phyloP scores from a whole-genome alignment of 2,329 filamentous ascomycete genomes.

The Macrophomina tecta region DNA sequence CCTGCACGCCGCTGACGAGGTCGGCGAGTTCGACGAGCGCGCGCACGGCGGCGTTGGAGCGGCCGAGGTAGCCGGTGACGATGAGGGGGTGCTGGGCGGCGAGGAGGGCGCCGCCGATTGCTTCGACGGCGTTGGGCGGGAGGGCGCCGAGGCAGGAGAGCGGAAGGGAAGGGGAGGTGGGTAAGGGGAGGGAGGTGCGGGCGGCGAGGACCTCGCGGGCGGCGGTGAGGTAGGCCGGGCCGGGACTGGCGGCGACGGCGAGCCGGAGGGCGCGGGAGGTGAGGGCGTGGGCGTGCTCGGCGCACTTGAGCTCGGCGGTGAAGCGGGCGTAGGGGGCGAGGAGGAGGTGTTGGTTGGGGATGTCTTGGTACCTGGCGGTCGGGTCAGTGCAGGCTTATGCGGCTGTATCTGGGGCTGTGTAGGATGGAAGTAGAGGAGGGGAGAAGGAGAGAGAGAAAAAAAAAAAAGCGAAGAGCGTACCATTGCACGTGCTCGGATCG shows the following conservation, averaged over 20 bases:
- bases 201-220: constrained; percentile 33
- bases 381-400: background rate
- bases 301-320: constrained; percentile 73
- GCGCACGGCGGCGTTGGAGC: constrained; percentile 27
- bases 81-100: constrained; percentile 32
- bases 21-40: constrained; percentile 32
- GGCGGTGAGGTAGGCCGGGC: constrained; percentile 34
- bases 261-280: constrained; percentile 38
- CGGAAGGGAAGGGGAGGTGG: constrained; percentile 26
- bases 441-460: no score
- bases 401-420: background rate
- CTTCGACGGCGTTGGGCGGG: constrained; percentile 25
- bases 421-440: no score
- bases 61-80: constrained; percentile 35
- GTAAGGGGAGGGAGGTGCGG: constrained; percentile 1
- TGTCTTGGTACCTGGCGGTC: constrained; percentile 63
- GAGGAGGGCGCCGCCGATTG: constrained; percentile 30
- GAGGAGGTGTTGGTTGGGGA: constrained; percentile 81
- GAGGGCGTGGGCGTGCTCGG: constrained; percentile 55
- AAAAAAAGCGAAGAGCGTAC: constrained; percentile 11
- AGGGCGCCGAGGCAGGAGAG: constrained; percentile 12
- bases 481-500: constrained; percentile 51
- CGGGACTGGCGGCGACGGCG: constrained; percentile 35
- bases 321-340: constrained; percentile 86
- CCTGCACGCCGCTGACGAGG: constrained; percentile 30